Evolutionary conservation across 2,329 filamentous ascomycete genomes (phyloP).

Genomic region (Fusarium pseudoanthophilum): DNA sequence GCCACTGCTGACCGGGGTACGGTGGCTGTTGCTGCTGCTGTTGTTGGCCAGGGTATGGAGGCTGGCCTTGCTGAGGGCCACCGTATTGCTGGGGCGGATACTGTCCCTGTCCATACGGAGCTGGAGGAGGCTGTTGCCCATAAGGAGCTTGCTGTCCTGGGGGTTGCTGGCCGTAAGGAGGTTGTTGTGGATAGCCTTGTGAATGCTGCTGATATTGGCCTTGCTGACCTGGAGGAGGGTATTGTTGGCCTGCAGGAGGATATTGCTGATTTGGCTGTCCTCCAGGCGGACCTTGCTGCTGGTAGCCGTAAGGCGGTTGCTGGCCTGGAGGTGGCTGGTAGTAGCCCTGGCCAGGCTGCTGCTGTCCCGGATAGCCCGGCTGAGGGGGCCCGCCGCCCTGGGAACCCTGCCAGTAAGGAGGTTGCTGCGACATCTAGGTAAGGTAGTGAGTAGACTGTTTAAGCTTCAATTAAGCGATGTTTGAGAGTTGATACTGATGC

Average conservation of each 20-base stretch:
- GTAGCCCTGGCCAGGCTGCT: slow-evolving; percentile 15
- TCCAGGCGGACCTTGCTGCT: slow-evolving; percentile 13
- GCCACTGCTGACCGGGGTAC: slow-evolving; percentile 35
- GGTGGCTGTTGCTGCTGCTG: slow-evolving; percentile 13
- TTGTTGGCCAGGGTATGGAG: slow-evolving; percentile 13
- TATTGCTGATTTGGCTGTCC: slow-evolving; percentile 19
- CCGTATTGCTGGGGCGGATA: slow-evolving; percentile 33
- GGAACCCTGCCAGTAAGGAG: slow-evolving; percentile 34
- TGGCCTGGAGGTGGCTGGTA: slow-evolving; percentile 28
- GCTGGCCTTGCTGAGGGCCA: slow-evolving; percentile 21
- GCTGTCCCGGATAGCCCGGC: slow-evolving; percentile 22
- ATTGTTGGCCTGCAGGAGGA: slow-evolving; percentile 18
- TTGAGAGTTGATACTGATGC: not conserved
- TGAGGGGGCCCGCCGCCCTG: slow-evolving; percentile 11
- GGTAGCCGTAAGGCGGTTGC: slow-evolving; percentile 22
- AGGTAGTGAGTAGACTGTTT: not conserved
- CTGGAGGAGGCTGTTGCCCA: slow-evolving; percentile 19
- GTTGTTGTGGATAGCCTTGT: slow-evolving; percentile 17
- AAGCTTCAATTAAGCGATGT: not conserved
- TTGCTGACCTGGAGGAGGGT: not conserved
- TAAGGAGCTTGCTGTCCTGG: slow-evolving; percentile 35
- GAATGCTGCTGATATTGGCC: slow-evolving; percentile 1
- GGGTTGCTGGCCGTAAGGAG: slow-evolving; percentile 25
- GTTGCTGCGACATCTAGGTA: slow-evolving; percentile 23
- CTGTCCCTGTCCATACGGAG: slow-evolving; percentile 18